Conservation (phyloP, 805 yeast genomes). For the Myxozyma mucilagina region DNA sequence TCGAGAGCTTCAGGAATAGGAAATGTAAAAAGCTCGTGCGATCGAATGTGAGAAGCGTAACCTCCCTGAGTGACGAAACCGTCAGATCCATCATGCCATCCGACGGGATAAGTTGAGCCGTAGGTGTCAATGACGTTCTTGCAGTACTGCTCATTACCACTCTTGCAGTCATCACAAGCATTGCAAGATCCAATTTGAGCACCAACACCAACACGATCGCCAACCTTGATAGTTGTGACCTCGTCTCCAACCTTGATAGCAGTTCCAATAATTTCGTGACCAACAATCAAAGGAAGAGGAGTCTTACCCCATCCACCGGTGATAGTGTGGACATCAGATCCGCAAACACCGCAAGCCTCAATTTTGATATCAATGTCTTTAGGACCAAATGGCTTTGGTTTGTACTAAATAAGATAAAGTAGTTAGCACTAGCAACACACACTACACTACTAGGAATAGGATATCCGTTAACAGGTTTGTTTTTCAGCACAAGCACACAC, state of each 20-base stretch:
- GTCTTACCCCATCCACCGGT: constrained; percentile 53
- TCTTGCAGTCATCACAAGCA: constrained; percentile 58
- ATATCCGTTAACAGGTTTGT: background rate
- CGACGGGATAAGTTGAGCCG: constrained; percentile 44
- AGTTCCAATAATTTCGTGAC: constrained; percentile 48
- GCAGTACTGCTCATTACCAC: constrained; percentile 60
- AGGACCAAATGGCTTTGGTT: constrained; percentile 34
- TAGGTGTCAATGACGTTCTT: constrained; percentile 52
- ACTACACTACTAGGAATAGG: background rate
- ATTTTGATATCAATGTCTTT: constrained; percentile 46
- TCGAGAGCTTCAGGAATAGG: constrained; percentile 60
- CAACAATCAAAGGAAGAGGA: constrained; percentile 45
- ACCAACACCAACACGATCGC: constrained; percentile 79
- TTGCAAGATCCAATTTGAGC: constrained; percentile 66
- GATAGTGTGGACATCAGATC: constrained; percentile 56
- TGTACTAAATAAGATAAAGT: constrained; percentile 15
- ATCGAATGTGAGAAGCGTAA: constrained; percentile 62
- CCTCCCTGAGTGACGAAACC: constrained; percentile 64
- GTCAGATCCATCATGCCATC: constrained; percentile 34
- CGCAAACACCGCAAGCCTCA: constrained; percentile 55
- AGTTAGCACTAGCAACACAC: background rate
- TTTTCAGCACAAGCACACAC: constrained; percentile 3
- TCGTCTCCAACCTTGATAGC: constrained; percentile 51
- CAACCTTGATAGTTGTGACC: constrained; percentile 55
- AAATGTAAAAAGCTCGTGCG: constrained; percentile 61